Evolutionary conservation across 2,329 filamentous ascomycete genomes (phyloP), one percentile per base, ranked within the genome.

Genomic region (Stylonectria norvegica): DNA sequence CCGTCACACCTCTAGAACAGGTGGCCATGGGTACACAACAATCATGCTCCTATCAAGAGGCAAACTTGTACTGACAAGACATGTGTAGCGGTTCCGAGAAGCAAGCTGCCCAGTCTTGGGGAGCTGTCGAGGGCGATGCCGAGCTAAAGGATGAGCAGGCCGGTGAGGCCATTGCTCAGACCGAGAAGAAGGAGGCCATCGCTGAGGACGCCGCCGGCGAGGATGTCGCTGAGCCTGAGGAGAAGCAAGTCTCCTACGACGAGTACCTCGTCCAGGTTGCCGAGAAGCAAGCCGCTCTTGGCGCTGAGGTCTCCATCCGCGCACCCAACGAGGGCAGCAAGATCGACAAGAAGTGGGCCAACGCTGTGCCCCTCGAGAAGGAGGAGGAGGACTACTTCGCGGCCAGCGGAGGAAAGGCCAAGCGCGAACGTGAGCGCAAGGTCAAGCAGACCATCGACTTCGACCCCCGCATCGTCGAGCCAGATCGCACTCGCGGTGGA

Each of bases 91-190:
- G 87, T 52, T 85, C 86, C 61, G 85, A 89, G 59, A 94, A 94
- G 81, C 85, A 91, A 71, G 82, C 85, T 64, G 86, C 82, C 62
- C 86, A 91, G 68, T 86, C 87, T 58, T 97, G 91, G 89, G 93
- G 91, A 59, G 83, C 80, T 62, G 77, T 78, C 57, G 85, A 88
- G 63, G 93, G 89, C 60, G 74, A 83, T 49, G 85, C 85, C 62
- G 89, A 94, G 72, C 82, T 86, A 71, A 86, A 86, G 63, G 93
- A 97, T 60, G 93, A 97, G 78, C 81, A 88, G 70, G 89, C 85
- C 57, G 93, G 86, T 58, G 89, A 94, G 67, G 85, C 81, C 58
- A 94, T 96, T 57, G 93, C 93, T 55, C 79, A 88, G 70, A 73
- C 76, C 52, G 91, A 97, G 63, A 79, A 88, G 72, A 89, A 86